phyloP scores from a whole-genome alignment of 306 rosid genomes.

The Medicago arabica region DNA sequence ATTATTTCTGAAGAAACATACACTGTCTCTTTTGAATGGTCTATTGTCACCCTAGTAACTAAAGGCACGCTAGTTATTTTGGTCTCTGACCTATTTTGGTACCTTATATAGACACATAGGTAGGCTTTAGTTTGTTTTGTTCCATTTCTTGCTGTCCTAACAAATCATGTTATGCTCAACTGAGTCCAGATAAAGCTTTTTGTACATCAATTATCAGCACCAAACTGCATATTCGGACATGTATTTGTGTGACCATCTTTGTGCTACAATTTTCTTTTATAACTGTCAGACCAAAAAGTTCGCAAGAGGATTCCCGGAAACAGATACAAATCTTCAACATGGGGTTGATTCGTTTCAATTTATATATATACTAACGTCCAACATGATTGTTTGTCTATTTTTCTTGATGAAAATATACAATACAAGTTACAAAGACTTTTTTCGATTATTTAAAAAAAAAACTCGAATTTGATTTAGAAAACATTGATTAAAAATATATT shows the following conservation, averaged over 20 bases:
- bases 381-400: too few species aligned
- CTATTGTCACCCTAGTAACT: slow-evolving; percentile 50
- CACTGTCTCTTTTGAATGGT: slow-evolving; percentile 48
- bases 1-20: slow-evolving; percentile 41
- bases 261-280: slow-evolving; percentile 42
- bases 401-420: too few species aligned
- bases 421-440: too few species aligned
- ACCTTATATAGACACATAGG: slow-evolving; percentile 32
- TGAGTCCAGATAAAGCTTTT: slow-evolving; percentile 44
- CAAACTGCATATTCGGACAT: slow-evolving; percentile 33
- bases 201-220: slow-evolving; percentile 49
- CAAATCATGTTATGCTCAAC: slow-evolving; percentile 40
- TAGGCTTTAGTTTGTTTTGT: slow-evolving; percentile 46
- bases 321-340: background rate
- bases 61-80: slow-evolving; percentile 42
- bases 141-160: slow-evolving; percentile 26
- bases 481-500: too few species aligned
- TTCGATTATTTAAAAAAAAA: too few species aligned
- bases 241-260: slow-evolving; percentile 42
- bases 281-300: slow-evolving; percentile 49
- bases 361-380: background rate
- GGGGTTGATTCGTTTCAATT: background rate
- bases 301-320: slow-evolving; percentile 31
- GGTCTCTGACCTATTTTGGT: slow-evolving; percentile 44
- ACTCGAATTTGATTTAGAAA: too few species aligned